Percentiles rank a stretch among this genome's conserved stretches.
These are phyloP conservation scores for Tilletia setariae DNA, from an alignment of 1,284 basidiomycete species.

Conservation along the genomic window DNA sequence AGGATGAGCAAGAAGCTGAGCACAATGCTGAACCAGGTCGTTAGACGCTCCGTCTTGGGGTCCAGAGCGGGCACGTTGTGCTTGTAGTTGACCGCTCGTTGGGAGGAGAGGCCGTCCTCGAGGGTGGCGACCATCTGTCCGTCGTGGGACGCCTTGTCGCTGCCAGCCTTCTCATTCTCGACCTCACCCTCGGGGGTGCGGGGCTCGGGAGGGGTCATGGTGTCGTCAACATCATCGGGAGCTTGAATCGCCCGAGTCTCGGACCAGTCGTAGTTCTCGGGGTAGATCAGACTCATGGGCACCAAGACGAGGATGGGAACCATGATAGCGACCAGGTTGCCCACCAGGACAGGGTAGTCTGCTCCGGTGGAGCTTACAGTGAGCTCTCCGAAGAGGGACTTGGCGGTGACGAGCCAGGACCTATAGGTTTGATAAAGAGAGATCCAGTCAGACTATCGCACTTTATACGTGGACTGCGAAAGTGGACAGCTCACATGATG, in stretches of 20 bases:
- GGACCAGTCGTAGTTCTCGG: constrained; percentile 45
- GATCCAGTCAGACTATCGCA: too few species aligned
- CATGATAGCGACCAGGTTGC: constrained; percentile 80
- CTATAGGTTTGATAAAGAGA: too few species aligned
- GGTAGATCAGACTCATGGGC: constrained; percentile 48
- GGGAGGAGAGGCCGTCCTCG: background rate
- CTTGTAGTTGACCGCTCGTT: background rate
- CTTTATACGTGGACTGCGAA: too few species aligned
- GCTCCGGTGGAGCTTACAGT: constrained; percentile 66
- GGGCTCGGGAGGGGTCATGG: constrained; percentile 2
- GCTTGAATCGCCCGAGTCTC: constrained; percentile 48
- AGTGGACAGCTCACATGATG: constrained; percentile 56
- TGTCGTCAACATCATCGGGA: constrained; percentile 26
- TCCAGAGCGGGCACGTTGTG: constrained; percentile 32
- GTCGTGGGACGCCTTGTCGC: constrained; percentile 11
- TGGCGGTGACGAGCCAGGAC: constrained; percentile 73
- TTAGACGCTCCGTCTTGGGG: constrained; percentile 23
- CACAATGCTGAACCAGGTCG: constrained; percentile 16
- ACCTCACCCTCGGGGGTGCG: background rate
- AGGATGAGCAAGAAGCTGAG: constrained; percentile 36
- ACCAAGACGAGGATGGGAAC: constrained; percentile 74
- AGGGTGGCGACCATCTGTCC: background rate
- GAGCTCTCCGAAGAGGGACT: constrained; percentile 73
- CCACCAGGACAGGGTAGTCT: constrained; percentile 68
- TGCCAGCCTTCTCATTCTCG: constrained; percentile 4